phyloP scores from a whole-genome alignment of 805 yeast genomes.

The Saccharomycopsis oosterbeekiorum region DNA sequence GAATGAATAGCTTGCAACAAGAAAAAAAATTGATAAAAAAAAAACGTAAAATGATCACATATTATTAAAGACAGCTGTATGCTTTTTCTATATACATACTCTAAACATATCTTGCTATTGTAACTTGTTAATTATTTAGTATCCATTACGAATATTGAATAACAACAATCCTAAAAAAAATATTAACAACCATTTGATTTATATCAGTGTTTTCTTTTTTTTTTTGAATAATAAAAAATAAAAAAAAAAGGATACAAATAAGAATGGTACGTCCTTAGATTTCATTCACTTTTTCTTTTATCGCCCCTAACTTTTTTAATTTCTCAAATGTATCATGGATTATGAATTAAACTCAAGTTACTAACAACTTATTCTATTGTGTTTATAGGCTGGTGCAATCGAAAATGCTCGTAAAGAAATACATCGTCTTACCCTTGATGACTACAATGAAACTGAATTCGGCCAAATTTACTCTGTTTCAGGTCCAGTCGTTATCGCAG shows the following conservation, averaged over 20 bases:
- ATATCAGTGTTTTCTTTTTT: neutral
- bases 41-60: neutral
- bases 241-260: neutral
- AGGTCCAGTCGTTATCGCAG: slow-evolving; percentile 97
- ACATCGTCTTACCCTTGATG: slow-evolving; percentile 74
- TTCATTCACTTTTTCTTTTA: no score
- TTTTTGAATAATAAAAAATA: neutral
- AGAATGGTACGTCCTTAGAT: neutral
- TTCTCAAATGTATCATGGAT: no score
- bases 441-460: slow-evolving; percentile 62
- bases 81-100: neutral
- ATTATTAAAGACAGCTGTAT: slow-evolving; percentile 1
- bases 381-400: slow-evolving; percentile 75
- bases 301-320: no score
- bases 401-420: slow-evolving; percentile 95
- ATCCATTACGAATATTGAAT: neutral
- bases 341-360: no score
- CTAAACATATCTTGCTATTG: neutral
- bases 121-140: neutral
- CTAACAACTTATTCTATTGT: neutral
- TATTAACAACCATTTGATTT: neutral
- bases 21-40: neutral
- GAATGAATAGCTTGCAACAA: neutral
- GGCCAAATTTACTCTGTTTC: slow-evolving; percentile 92
- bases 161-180: neutral